Evolutionary conservation across 768 basidiomycete genomes (phyloP).

Genomic region (Phylloporus scabripes): DNA sequence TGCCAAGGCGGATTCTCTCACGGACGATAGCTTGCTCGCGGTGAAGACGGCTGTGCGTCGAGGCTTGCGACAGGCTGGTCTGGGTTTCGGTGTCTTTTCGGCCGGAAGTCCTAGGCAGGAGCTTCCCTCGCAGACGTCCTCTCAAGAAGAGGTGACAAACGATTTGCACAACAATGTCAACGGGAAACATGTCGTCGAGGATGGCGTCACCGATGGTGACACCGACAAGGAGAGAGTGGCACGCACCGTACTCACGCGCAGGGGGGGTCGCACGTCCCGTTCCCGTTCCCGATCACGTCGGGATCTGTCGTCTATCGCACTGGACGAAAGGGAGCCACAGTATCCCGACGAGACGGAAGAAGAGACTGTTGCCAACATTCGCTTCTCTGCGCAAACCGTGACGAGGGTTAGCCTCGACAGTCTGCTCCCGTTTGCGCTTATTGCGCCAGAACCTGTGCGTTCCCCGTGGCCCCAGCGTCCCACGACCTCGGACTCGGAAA

Average conservation of each 20-base stretch:
- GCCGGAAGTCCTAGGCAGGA: constrained; percentile 31
- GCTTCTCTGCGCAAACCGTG: constrained; percentile 68
- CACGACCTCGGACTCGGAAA: constrained; percentile 18
- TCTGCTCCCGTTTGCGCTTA: constrained; percentile 73
- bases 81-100: constrained; percentile 76
- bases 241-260: constrained; percentile 73
- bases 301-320: constrained; percentile 54
- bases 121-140: constrained; percentile 6
- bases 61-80: constrained; percentile 58
- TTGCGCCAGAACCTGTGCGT: constrained; percentile 59
- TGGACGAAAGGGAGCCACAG: constrained; percentile 52
- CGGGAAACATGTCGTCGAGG: constrained; percentile 27
- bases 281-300: constrained; percentile 74
- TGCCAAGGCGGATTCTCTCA: constrained; percentile 76
- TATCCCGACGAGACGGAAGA: constrained; percentile 53
- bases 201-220: constrained; percentile 35
- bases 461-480: constrained; percentile 30
- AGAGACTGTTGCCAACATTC: constrained; percentile 69
- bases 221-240: constrained; percentile 51
- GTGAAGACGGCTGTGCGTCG: constrained; percentile 70
- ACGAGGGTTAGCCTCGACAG: constrained; percentile 53
- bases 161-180: constrained; percentile 26
- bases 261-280: constrained; percentile 40
- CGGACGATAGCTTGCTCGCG: constrained; percentile 64
- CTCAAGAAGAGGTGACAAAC: constrained; percentile 12